Base-by-base conservation (phyloP, 1,284 basidiomycete genomes). In the Cystobasidium pallidum region DNA sequence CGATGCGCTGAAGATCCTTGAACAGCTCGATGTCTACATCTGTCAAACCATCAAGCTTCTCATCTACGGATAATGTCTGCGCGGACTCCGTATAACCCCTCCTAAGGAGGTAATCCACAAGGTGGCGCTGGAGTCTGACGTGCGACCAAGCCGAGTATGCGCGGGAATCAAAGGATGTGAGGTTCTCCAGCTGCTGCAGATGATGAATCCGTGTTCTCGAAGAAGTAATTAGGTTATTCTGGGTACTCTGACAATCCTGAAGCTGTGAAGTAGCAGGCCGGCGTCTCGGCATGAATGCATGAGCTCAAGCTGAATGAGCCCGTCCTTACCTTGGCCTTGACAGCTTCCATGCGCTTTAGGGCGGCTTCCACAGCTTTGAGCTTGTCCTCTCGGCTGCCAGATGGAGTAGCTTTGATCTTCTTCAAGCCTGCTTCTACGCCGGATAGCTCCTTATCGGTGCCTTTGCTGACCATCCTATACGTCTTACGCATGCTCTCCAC, bases 21-120 rank as follows among this genome's bases (percentile, higher is more conserved):
- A 97, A 97, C 47, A 98, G 84, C 72, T 78, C 75, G 15, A 78
- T 49, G 72, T 96, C 92, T 54, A 94, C 88, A 79, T 97, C 94
- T 49, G 94, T 91, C 13, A 94, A 84, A 63, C 86, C 86, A 83
- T 91, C 88, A 70, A 93, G 89, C 19, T 84, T 83, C 77, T 86
- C 88, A 75, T 90, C 87, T 75, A 85, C 83, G 47, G 89, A 89
- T 63, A 93, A 85, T 76, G 84, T 84, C 76, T 83, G 84, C 3
- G 91, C 90, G 0, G 88, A 89, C 76, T 84, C 83, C 78, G 88
- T 86, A 80, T 87, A 87, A 47, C 89, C 90, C 54, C 85, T 84
- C 32, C 94, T 84, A 49, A 98, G 83, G 55, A 91, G 86, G 88
- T 94, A 95, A 80, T 99, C 95, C 0, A 93, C 89, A 32, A 99